phyloP scores from a whole-genome alignment of 1,284 basidiomycete species.

The Ustilago esculenta region DNA sequence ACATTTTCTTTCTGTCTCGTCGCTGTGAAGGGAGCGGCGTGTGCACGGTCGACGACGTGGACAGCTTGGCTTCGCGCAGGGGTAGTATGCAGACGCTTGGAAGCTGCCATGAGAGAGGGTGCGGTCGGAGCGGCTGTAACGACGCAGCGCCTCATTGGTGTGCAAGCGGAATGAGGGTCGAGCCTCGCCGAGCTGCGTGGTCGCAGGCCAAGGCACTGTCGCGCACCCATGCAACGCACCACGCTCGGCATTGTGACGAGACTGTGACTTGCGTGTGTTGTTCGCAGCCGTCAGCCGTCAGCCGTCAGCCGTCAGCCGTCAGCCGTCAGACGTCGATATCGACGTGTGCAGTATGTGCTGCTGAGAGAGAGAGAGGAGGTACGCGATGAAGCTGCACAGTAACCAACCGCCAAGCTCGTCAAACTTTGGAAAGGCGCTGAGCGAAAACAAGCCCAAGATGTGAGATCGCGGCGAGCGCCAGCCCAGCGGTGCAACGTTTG shows the following conservation, averaged over 20 bases:
- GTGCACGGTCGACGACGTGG: constrained; percentile 3
- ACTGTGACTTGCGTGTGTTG: no score
- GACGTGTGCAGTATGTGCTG: no score
- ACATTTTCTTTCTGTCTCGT: neutral
- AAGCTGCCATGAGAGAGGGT: neutral
- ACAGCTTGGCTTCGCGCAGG: constrained; percentile 10
- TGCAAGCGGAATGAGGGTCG: neutral
- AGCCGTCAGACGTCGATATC: no score
- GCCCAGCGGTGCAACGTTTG: no score
- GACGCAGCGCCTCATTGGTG: neutral
- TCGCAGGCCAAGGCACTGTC: constrained; percentile 22
- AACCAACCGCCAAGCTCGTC: no score
- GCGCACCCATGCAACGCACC: constrained; percentile 15
- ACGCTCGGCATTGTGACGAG: constrained; percentile 11
- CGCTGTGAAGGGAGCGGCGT: neutral
- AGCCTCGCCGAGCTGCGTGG: neutral
- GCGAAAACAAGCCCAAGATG: neutral
- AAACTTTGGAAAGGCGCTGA: no score
- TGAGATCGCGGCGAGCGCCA: no score
- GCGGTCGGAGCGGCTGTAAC: neutral
- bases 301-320: no score
- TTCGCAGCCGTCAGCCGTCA: no score
- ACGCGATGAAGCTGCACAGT: no score
- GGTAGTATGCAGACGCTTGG: constrained; percentile 1
- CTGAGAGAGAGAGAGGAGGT: no score